Evolutionary conservation across 1,139 yeast genomes (phyloP).

Genomic region (Pichia sp.): DNA sequence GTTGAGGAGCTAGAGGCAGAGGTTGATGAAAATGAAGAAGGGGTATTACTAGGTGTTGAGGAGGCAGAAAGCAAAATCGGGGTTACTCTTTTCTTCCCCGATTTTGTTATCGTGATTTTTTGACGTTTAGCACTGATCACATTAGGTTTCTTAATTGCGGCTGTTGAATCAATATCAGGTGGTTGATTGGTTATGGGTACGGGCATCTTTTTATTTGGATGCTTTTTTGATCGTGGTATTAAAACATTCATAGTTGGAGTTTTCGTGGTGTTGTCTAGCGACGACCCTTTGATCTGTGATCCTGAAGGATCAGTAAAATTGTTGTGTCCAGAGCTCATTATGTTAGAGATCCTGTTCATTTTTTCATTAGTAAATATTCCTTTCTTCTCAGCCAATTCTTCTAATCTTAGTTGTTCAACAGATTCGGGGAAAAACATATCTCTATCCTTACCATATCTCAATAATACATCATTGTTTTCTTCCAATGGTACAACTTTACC

Average conservation of each 20-base stretch:
- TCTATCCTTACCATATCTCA: constrained; percentile 81
- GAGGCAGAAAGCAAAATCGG: constrained; percentile 60
- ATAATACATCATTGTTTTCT: constrained; percentile 60
- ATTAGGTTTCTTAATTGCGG: constrained; percentile 3
- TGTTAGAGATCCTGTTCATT: constrained; percentile 3
- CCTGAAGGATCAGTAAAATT: neutral
- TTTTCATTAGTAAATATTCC: constrained; percentile 6
- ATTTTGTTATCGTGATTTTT: constrained; percentile 55
- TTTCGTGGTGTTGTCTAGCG: neutral
- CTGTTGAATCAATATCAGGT: neutral
- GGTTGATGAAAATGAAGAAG: constrained; percentile 2
- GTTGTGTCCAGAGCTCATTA: constrained; percentile 25
- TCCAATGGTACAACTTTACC: constrained; percentile 64
- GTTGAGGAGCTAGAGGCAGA: neutral
- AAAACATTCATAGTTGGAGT: constrained; percentile 15
- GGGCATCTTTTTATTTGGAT: constrained; percentile 22
- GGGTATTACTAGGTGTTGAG: constrained; percentile 15
- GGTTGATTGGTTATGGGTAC: constrained; percentile 9
- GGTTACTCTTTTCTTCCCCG: constrained; percentile 81
- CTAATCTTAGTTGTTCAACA: constrained; percentile 65
- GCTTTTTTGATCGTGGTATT: constrained; percentile 24
- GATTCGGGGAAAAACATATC: constrained; percentile 86
- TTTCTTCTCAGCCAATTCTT: constrained; percentile 40
- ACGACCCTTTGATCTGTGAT: neutral
- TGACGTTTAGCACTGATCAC: constrained; percentile 26